Evolutionary conservation across 805 yeast species (phyloP).

Genomic region (Kodamaea lidongshanica): DNA sequence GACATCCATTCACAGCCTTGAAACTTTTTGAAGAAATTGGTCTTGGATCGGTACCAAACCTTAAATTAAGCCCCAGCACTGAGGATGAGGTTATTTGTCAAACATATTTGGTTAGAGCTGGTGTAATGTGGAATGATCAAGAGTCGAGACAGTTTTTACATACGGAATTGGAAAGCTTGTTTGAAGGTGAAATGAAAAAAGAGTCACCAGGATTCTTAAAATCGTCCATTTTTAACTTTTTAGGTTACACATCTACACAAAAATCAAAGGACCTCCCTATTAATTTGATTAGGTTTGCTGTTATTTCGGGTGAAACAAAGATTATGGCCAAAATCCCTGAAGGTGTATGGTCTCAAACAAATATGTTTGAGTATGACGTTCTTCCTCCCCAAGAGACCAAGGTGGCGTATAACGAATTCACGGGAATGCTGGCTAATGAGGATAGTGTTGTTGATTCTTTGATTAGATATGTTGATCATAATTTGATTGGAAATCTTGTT

Average conservation of each 20-base stretch:
- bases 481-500: conserved; percentile 31
- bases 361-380: conserved; percentile 64
- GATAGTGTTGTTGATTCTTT: conserved; percentile 24
- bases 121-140: conserved; percentile 47
- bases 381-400: conserved; percentile 50
- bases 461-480: conserved; percentile 42
- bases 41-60: conserved; percentile 11
- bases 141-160: conserved; percentile 43
- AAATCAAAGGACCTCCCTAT: conserved; percentile 40
- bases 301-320: conserved; percentile 64
- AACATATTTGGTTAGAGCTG: conserved; percentile 54
- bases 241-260: conserved; percentile 7
- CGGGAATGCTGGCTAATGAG: conserved; percentile 17
- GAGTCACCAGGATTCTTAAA: conserved; percentile 1
- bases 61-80: conserved; percentile 1
- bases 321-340: conserved; percentile 67
- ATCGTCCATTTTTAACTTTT: conserved; percentile 13
- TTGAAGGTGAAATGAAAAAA: background rate
- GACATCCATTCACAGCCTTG: conserved; percentile 54
- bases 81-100: conserved; percentile 21
- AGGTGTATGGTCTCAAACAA: conserved; percentile 53
- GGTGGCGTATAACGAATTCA: conserved; percentile 34
- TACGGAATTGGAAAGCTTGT: conserved; percentile 27
- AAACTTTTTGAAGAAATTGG: conserved; percentile 46
- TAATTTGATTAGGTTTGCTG: conserved; percentile 60